A percentile compares a stretch with the other conserved stretches of the same genome.
Conservation (phyloP, 78 protist genomes). For the Dictyostelium firmibasis region DNA sequence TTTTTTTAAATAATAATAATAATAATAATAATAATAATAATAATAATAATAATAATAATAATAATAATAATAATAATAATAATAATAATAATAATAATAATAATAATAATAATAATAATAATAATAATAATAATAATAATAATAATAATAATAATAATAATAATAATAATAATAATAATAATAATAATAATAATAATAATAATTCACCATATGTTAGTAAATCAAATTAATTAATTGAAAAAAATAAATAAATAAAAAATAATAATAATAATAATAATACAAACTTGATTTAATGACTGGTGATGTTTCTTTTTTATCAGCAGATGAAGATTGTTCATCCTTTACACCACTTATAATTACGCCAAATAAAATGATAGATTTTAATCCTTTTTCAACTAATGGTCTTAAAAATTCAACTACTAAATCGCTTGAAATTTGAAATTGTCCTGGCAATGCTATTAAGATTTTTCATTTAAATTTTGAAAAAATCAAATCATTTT, state of each 20-base stretch:
- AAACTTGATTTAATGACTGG: constrained; percentile 64
- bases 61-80: too few species aligned
- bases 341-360: constrained; percentile 57
- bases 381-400: constrained; percentile 85
- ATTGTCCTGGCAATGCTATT: constrained; percentile 77
- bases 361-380: constrained; percentile 88
- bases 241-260: neutral
- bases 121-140: too few species aligned
- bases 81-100: too few species aligned
- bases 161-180: too few species aligned
- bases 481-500: too few species aligned
- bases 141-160: too few species aligned
- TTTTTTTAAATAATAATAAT: neutral
- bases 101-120: too few species aligned
- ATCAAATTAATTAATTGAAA: neutral
- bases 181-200: too few species aligned
- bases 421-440: constrained; percentile 65
- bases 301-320: constrained; percentile 2
- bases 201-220: neutral
- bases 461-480: neutral
- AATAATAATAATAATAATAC: neutral
- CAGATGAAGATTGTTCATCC: constrained; percentile 43
- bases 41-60: too few species aligned
- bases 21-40: too few species aligned
- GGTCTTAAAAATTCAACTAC: constrained; percentile 71